Base-by-base conservation (phyloP, 257 asterid species). In the Mentha longifolia region DNA sequence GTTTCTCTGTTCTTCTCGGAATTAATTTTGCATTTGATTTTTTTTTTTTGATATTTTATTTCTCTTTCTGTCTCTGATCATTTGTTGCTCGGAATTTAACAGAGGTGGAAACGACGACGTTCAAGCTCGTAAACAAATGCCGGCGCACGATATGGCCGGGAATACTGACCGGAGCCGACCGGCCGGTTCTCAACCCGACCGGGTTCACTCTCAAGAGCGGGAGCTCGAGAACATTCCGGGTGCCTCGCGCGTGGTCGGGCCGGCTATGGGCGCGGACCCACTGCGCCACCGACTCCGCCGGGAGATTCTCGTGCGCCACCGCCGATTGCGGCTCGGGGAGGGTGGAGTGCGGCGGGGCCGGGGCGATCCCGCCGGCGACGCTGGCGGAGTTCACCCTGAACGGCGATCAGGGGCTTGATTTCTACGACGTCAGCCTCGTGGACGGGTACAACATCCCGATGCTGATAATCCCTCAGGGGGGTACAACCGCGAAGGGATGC, bases 281-380 rank as follows among this genome's bases (percentile, higher is more conserved):
- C 76, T 94, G 98, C 82, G 75, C 87, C 71, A 77, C 81, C 8
- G 88, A 88, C 17, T 67, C 88, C 2, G 47, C 86, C 3, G 92
- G 87, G 0, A 82, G 77, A 54, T 87, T 93, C 77, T 56, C 88
- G 39, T 94, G 98, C 80, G 83, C 83, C 61, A 83, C 98, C 1
- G 97, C 89, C 8, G 98, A 94, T 49, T 94, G 98, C 79, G 98
- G 86, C 58, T 89, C 96, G 35, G 98, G 96, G n/a, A 83, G 76
- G 76, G 59, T 91, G 1, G 82, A 72, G n/a, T 94, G 98, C 75
- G 85, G 83, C 61, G 98, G 98, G 0, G 68, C 76, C 22, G 98
- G 98, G 5, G 98, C 98, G 2, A 79, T 86, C 13, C 98, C 98
- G 0, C 98, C 98, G 15, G 98, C 98, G 28, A 83, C 96, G n/a